These are phyloP conservation scores for Vigna trinervia DNA, from an alignment of 306 rosid genomes.

Conservation along the genomic window DNA sequence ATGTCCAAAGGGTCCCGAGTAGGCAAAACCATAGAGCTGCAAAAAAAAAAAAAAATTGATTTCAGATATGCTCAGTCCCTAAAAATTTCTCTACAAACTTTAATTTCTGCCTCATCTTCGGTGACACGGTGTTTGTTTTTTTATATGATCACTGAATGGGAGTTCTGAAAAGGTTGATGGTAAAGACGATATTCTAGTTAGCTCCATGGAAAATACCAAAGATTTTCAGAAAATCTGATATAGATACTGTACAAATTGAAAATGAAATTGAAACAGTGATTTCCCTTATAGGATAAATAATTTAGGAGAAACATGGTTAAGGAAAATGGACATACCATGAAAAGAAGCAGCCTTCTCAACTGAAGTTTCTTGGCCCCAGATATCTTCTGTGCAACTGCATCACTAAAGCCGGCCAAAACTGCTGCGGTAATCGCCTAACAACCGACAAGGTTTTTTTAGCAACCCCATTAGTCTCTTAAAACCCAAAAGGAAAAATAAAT, in stretches of 20 bases:
- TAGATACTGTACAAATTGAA: conserved; percentile 7
- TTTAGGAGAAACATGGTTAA: neutral
- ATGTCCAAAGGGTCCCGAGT: conserved; percentile 91
- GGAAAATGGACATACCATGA: conserved; percentile 58
- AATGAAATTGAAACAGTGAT: conserved; percentile 17
- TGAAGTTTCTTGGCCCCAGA: conserved; percentile 91
- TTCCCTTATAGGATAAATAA: conserved; percentile 3
- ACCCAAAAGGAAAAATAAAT: neutral
- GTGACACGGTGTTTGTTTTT: neutral
- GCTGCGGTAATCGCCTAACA: conserved; percentile 89
- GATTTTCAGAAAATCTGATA: neutral
- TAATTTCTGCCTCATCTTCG: neutral
- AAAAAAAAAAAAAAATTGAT: conserved; percentile 17
- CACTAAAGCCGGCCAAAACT: conserved; percentile 81
- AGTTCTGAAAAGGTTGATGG: neutral
- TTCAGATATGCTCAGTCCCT: conserved; percentile 31
- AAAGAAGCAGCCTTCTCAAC: conserved; percentile 74
- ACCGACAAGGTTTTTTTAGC: conserved; percentile 30
- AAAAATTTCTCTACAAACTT: conserved; percentile 9
- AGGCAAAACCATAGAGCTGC: conserved; percentile 93
- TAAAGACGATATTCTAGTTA: neutral
- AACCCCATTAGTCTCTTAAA: conserved; percentile 34
- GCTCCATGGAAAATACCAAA: conserved; percentile 1
- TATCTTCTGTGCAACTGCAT: conserved; percentile 85
- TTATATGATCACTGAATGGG: conserved; percentile 6